Evolutionary conservation across 306 rosid genomes (phyloP).

Genomic region (Cicer chorassanicum): DNA sequence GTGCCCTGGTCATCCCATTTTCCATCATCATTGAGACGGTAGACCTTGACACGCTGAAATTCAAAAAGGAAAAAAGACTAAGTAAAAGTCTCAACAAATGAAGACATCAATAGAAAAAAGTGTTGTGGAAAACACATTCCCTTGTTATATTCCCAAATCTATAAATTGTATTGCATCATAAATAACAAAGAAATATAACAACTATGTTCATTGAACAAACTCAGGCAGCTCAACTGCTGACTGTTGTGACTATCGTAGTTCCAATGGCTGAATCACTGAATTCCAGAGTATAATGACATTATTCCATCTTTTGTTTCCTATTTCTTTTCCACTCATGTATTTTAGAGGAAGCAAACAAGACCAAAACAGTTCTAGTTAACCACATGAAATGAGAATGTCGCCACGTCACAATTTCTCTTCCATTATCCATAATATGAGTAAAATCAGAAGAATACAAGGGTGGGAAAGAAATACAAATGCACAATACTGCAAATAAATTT

Average conservation of each 20-base stretch:
- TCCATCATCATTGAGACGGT: conserved; percentile 83
- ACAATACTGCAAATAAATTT: background rate
- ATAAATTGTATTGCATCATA: conserved; percentile 22
- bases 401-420: background rate
- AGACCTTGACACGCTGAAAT: conserved; percentile 93
- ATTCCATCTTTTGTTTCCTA: background rate
- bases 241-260: background rate
- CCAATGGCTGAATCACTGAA: conserved; percentile 9
- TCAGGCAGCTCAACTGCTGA: conserved; percentile 25
- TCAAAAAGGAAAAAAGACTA: conserved; percentile 34
- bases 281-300: conserved; percentile 31
- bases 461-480: background rate
- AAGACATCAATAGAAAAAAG: conserved; percentile 12
- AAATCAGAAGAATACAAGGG: conserved; percentile 15
- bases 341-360: conserved; percentile 23
- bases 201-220: conserved; percentile 35
- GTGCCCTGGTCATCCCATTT: conserved; percentile 99
- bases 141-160: conserved; percentile 17
- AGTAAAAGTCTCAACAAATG: conserved; percentile 10
- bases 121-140: conserved; percentile 3
- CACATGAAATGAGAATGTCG: conserved; percentile 11
- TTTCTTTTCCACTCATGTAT: conserved; percentile 7
- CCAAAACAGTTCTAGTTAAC: conserved; percentile 4
- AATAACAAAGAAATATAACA: conserved; percentile 21
- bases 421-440: background rate